Evolutionary conservation across 2,329 filamentous ascomycete species (phyloP).

Genomic region (Pezizomycotina sp.): DNA sequence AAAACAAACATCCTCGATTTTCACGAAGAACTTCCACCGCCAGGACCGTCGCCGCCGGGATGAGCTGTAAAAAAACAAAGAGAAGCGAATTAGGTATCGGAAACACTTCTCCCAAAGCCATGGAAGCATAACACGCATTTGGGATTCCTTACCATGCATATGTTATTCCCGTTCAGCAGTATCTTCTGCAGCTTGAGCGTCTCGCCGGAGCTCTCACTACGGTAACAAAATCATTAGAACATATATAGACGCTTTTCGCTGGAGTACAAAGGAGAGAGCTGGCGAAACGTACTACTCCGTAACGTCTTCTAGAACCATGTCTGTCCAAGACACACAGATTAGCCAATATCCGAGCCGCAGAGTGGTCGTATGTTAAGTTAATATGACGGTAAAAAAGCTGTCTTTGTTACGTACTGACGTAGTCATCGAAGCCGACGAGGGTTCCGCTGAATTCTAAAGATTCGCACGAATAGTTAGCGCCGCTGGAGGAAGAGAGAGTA

Average conservation of each 20-base stretch:
- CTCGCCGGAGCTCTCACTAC: constrained; percentile 75
- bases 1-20: no score
- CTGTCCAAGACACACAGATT: no score
- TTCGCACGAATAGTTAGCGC: constrained; percentile 13
- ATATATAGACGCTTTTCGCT: background rate
- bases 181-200: constrained; percentile 88
- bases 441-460: constrained; percentile 79
- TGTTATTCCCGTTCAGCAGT: constrained; percentile 90
- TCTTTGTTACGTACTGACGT: constrained; percentile 68
- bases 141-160: constrained; percentile 70
- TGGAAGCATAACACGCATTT: no score
- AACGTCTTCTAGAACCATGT: constrained; percentile 96
- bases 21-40: no score
- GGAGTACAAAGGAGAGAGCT: background rate
- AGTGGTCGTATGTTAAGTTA: no score
- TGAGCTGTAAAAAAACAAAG: no score
- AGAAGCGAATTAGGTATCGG: no score
- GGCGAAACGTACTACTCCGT: constrained; percentile 63
- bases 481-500: background rate
- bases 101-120: no score
- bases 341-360: no score
- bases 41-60: no score
- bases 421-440: constrained; percentile 91
- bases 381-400: background rate
- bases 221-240: background rate